Evolutionary conservation across 345 rosid genomes (phyloP), one percentile per base, ranked within the genome.

Genomic region (Crucihimalaya himalaica): DNA sequence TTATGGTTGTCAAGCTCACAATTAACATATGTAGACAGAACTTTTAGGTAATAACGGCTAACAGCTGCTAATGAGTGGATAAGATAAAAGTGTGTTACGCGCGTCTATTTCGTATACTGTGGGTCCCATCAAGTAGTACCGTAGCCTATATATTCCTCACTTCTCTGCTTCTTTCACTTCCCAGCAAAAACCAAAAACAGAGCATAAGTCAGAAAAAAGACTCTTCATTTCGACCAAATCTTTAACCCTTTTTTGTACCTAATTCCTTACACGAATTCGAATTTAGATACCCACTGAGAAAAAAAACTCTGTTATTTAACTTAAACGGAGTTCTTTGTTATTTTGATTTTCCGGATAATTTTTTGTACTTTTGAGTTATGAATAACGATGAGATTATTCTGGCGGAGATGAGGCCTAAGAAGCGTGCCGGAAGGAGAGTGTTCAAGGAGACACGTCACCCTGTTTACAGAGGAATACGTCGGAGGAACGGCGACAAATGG

Each of bases 391-490:
- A 66, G 5, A 1, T 76, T 29, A 46, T 45, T 16, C 72, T 88
- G 4, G 93, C 93, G 5, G 80, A 82, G 40, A 83, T 79, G 83
- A 76, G 66, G 66, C 93, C 93, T 0, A 88, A 88, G 86, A 88
- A 78, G 77, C 82, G 89, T 10, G 89, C 93, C 0, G 93, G 91
- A 23, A n/a, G 96, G 37, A 84, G 63, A 64, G 65, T 86, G 4
- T 89, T 86, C 58, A 84, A 83, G 51, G 91, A 90, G 81, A 90
- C 96, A 2, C 86, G 96, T 2, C 96, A 90, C 35, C 96, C 96
- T 0, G 74, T 90, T 50, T 90, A 64, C 63, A 84, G 93, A 72
- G 96, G 96, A 0, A 84, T 88, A 10, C 66, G 96, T 3, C 70
- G 48, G 29, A 80, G 93, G 57, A 86, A 90, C 53, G 84, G 76